Base-by-base conservation (phyloP, 805 yeast species). In the Metschnikowia arizonensis region DNA sequence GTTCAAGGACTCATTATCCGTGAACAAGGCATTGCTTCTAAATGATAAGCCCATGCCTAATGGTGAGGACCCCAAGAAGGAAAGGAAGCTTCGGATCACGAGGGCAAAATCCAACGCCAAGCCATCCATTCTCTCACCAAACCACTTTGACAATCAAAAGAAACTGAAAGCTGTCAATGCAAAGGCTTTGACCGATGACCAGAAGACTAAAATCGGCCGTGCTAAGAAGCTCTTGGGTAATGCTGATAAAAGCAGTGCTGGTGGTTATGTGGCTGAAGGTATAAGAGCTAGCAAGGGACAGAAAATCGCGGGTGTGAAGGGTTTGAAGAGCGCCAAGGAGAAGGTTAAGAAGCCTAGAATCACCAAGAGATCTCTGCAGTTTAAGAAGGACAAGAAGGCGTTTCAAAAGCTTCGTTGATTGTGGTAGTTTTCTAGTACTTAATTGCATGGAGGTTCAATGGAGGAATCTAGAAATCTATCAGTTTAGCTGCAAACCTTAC, bases 161-260 rank as follows among this genome's bases (percentile, higher is more conserved):
- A 57, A 56, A 52, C 58, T 63, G 33, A 42, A 56, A 15, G 50
- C 55, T 51, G 34, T 21, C 14, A 52, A 50, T 45, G 44, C 58
- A 7, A 57, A 59, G 46, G 61, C 64, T 24, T 66, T 86, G 42
- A 75, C 77, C 21, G 88, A 83, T 33, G 75, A 76, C 33, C 93
- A 86, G 63, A 85, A 75, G 64, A 84, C 95, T 12, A 78, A 78
- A 56, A 64, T 87, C 31, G 96, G 96, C 30, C 78, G 96, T 63
- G 96, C 93, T 17, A 77, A 76, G 57, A 74, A 79, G 45, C 73
- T 85, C 3, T 72, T 89, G 36, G 91, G 91, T 42, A 87, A 82
- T 60, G 86, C 89, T 43, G 97, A 87, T 61, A 78, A 85, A 56
- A 76, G 84, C 29, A 74, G 83, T 18, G 77, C 81, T 7, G 91